Base-by-base conservation (phyloP, 2,329 filamentous ascomycete genomes). In the Nectriaceae sp. region DNA sequence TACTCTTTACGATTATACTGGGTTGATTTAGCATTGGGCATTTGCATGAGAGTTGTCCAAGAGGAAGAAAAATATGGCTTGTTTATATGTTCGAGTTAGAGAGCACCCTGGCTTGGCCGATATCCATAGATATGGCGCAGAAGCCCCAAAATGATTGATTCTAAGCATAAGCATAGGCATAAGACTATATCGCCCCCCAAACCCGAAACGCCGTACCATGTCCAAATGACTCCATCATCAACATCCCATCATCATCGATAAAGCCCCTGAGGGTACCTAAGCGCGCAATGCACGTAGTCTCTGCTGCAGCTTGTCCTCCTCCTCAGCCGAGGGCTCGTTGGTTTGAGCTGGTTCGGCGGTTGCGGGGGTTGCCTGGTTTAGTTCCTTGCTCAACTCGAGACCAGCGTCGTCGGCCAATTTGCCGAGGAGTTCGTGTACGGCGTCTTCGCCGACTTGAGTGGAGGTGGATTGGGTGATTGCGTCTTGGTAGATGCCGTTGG, bases 321-420 rank as follows among this genome's bases (percentile, higher is more conserved):
- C 85, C 65, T 91, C 87, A 50, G 89, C 83, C 3, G 86, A 88
- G 3, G 87, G 87, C 54, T 88, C 87, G 49, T 77, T 78, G 16
- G 80, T 75, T 13, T 80, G 73, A 64, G 78, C 74, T 15, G 86
- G 80, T 40, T 86, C 84, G 21, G 77, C 76, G 61, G 76, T 79
- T 55, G 77, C 76, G 19, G 80, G 76, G 35, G 76, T 78, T 3
- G 79, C 78, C 48, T 75, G 68, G 61, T 74, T 79, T 54, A 96
- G 84, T 71, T 94, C 89, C 65, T 87, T 81, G 57, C 84, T 84
- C 52, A 96, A 76, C 70, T 94, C 88, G 44, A 96, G 82, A 45
- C 91, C 91, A 10, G 89, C 90, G 69, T 95, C 90, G 68, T 96
- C 91, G 54, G 90, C 90, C 37, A 94, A 83, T 72, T 95, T 88